A percentile compares a stretch with the other conserved stretches of the same genome.
These are phyloP conservation scores for Umbelopsis sp. DNA, from an alignment of 371 early-diverging fungal species.

Conservation along the genomic window DNA sequence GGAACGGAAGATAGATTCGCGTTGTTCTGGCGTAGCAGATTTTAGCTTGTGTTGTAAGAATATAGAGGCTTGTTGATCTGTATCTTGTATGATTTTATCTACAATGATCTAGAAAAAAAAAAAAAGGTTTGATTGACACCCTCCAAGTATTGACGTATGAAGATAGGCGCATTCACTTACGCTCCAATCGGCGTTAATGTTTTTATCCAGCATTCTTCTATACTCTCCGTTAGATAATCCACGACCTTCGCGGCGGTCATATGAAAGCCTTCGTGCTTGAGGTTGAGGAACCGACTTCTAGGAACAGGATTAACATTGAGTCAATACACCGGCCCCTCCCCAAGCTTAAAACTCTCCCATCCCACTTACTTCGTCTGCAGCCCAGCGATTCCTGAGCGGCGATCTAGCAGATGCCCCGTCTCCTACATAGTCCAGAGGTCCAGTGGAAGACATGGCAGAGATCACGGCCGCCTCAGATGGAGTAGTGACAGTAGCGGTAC, in stretches of 20 bases:
- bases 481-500: background rate
- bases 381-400: conserved; percentile 11
- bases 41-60: conserved; percentile 75
- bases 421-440: background rate
- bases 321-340: too few species aligned
- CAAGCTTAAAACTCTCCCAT: background rate
- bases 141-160: background rate
- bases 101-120: conserved; percentile 39
- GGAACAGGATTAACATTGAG: background rate
- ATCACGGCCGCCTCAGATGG: background rate
- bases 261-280: background rate
- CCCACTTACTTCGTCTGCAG: conserved; percentile 17
- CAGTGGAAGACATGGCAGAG: background rate
- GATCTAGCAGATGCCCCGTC: background rate
- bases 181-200: conserved; percentile 36
- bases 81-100: conserved; percentile 70
- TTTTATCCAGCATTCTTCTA: conserved; percentile 36
- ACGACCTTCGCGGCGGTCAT: conserved; percentile 11
- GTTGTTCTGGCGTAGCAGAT: conserved; percentile 55
- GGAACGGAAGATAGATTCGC: conserved; percentile 62
- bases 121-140: background rate
- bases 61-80: conserved; percentile 81
- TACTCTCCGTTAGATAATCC: conserved; percentile 25
- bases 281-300: background rate
- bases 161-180: conserved; percentile 21